These are phyloP conservation scores for Whalleya microplaca DNA, from an alignment of 2,329 filamentous ascomycete species.

Conservation along the genomic window DNA sequence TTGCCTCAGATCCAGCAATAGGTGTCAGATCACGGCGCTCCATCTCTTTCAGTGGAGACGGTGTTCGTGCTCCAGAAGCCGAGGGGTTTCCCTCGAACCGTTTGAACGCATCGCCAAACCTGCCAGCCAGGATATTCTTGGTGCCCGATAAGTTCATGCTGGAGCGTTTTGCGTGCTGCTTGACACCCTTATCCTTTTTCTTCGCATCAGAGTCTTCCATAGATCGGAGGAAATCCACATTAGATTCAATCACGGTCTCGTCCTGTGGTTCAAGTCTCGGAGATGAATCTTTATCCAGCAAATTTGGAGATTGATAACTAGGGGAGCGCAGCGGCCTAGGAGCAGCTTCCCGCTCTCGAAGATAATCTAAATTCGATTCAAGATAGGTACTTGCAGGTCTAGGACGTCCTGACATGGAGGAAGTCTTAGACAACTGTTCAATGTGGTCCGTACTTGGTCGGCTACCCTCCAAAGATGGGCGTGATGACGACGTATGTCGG, in stretches of 20 bases:
- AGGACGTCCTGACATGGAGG: slow-evolving; percentile 54
- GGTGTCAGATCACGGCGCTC: slow-evolving; percentile 64
- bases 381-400: slow-evolving; percentile 83
- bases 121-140: slow-evolving; percentile 82
- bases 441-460: slow-evolving; percentile 68
- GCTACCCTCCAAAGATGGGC: slow-evolving; percentile 73
- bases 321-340: slow-evolving; percentile 45
- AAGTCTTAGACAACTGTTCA: slow-evolving; percentile 64
- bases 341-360: slow-evolving; percentile 74
- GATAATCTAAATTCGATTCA: slow-evolving; percentile 79
- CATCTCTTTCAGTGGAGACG: slow-evolving; percentile 53
- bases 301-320: slow-evolving; percentile 39
- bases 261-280: slow-evolving; percentile 52
- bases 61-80: slow-evolving; percentile 43
- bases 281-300: slow-evolving; percentile 45
- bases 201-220: slow-evolving; percentile 69
- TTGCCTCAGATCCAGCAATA: slow-evolving; percentile 76
- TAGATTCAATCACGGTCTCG: slow-evolving; percentile 73
- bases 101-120: slow-evolving; percentile 93
- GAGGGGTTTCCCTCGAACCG: slow-evolving; percentile 71
- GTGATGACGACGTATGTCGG: slow-evolving; percentile 53
- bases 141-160: slow-evolving; percentile 76
- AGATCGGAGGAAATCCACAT: slow-evolving; percentile 80
- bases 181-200: slow-evolving; percentile 56
- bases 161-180: slow-evolving; percentile 67